These are phyloP conservation scores for Onygenales sp. DNA, from an alignment of 2,329 filamentous ascomycete species.

Conservation along the genomic window DNA sequence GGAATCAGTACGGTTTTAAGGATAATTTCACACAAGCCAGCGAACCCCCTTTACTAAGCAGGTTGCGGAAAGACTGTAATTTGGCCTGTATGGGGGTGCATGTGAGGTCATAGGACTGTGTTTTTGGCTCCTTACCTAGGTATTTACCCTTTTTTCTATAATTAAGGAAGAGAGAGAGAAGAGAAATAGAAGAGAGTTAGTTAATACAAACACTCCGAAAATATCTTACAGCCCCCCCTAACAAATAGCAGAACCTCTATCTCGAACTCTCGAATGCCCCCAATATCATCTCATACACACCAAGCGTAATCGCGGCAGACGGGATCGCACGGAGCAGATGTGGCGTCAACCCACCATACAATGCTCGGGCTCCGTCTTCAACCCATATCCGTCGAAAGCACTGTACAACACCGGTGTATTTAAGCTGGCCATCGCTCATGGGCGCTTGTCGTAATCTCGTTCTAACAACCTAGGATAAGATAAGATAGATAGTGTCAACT, in stretches of 20 bases:
- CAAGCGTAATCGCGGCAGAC: conserved; percentile 92
- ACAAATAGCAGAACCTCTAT: conserved; percentile 11
- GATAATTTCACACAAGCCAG: too few species aligned
- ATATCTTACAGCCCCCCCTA: conserved; percentile 21
- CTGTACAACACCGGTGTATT: conserved; percentile 81
- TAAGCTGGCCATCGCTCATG: conserved; percentile 52
- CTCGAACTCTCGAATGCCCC: conserved; percentile 21
- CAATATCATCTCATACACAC: conserved; percentile 50
- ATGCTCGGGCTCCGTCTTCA: conserved; percentile 74
- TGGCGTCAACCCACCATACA: conserved; percentile 86
- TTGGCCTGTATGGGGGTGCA: too few species aligned
- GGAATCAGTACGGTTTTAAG: too few species aligned
- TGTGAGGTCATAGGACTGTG: too few species aligned
- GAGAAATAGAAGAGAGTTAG: neutral
- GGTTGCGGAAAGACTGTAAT: too few species aligned
- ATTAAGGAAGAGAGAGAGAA: neutral
- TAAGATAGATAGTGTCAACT: neutral
- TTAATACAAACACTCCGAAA: neutral
- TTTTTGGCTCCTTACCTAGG: too few species aligned
- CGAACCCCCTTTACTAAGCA: too few species aligned
- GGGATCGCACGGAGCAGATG: conserved; percentile 87
- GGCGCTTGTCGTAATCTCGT: conserved; percentile 80
- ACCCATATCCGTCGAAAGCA: conserved; percentile 82
- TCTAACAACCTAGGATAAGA: conserved; percentile 43
- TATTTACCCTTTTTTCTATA: neutral